Conservation (phyloP, 2,329 filamentous ascomycete genomes). For the Alternaria brassicae region DNA sequence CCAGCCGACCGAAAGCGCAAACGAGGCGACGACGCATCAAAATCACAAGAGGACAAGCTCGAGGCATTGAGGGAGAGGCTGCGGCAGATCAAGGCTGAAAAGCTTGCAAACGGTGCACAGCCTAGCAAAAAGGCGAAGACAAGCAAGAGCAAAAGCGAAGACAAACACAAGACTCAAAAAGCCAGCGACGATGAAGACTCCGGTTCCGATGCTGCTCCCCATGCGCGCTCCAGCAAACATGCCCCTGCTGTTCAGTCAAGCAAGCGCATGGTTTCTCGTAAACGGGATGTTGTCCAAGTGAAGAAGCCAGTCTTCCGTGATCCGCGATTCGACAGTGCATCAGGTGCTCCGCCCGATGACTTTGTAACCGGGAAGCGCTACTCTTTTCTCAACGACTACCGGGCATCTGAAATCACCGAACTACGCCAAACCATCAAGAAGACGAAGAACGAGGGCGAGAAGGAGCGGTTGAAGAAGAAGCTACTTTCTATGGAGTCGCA, state of each 20-base stretch:
- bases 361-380: conserved; percentile 74
- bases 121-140: conserved; percentile 31
- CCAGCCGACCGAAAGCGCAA: conserved; percentile 52
- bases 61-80: conserved; percentile 55
- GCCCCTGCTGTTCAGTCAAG: conserved; percentile 84
- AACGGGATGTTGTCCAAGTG: conserved; percentile 72
- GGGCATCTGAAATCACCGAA: conserved; percentile 79
- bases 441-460: conserved; percentile 69
- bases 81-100: conserved; percentile 53
- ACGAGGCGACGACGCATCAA: conserved; percentile 48
- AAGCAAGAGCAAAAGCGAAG: conserved; percentile 22
- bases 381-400: conserved; percentile 86
- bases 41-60: conserved; percentile 56
- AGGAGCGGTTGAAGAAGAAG: conserved; percentile 73
- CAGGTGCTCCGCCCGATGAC: conserved; percentile 62
- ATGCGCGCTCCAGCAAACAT: conserved; percentile 76
- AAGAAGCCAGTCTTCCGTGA: conserved; percentile 72
- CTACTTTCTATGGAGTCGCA: conserved; percentile 81
- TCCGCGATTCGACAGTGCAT: conserved; percentile 81
- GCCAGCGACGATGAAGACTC: conserved; percentile 45
- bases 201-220: conserved; percentile 45
- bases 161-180: conserved; percentile 40
- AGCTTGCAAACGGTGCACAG: conserved; percentile 35
- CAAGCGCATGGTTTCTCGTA: conserved; percentile 82
- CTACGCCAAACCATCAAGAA: conserved; percentile 72